phyloP scores from a whole-genome alignment of 1,284 basidiomycete genomes.

The Fomitiporia mediterranea region DNA sequence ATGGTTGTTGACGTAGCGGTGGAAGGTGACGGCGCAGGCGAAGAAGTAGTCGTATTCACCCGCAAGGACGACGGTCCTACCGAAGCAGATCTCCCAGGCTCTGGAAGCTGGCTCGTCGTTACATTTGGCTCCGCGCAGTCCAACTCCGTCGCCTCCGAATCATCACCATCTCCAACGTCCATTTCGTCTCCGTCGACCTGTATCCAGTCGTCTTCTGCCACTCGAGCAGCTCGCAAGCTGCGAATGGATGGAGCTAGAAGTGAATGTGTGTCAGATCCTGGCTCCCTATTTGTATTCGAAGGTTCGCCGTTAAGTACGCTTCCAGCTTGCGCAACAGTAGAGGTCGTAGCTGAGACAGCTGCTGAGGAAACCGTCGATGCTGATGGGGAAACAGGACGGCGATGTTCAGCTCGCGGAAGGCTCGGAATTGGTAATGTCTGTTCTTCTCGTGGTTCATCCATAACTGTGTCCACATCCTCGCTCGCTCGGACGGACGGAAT shows the following conservation, averaged over 20 bases:
- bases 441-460: background rate
- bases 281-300: conserved; percentile 12
- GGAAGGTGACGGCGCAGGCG: background rate
- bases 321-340: background rate
- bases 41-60: background rate
- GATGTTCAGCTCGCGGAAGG: conserved; percentile 13
- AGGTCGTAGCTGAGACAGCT: background rate
- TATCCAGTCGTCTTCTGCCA: background rate
- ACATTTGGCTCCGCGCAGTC: background rate
- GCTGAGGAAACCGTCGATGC: conserved; percentile 36
- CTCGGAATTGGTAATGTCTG: background rate
- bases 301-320: background rate
- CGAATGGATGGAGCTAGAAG: conserved; percentile 22
- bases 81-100: background rate
- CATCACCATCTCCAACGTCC: background rate
- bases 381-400: conserved; percentile 26
- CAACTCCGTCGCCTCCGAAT: background rate
- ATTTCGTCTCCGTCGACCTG: background rate
- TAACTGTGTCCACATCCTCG: background rate
- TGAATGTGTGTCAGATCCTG: conserved; percentile 25
- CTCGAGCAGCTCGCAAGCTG: conserved; percentile 22
- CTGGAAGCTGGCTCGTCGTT: background rate
- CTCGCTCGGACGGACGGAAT: background rate
- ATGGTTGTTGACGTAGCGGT: background rate
- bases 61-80: background rate